Conservation (phyloP, 352 stramenopile species). For the Globisporangium acanthophoron region DNA sequence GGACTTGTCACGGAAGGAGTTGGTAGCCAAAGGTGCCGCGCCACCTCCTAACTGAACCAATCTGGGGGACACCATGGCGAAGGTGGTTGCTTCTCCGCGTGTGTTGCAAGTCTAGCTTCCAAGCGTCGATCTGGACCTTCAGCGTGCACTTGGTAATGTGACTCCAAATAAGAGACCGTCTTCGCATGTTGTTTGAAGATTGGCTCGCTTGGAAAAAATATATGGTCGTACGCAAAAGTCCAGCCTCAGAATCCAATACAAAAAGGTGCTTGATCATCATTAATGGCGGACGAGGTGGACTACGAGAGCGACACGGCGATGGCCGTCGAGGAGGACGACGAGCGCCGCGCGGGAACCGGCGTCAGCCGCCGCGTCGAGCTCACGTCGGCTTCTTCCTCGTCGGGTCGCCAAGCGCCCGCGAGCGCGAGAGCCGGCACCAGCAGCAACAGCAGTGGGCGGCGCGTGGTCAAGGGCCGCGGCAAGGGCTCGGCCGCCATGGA, state of each 20-base stretch:
- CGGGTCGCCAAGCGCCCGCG: neutral
- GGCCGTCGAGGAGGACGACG: conserved; percentile 71
- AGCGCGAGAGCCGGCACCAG: neutral
- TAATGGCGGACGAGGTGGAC: conserved; percentile 84
- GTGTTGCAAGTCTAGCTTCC: no score
- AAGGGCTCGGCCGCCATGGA: conserved; percentile 64
- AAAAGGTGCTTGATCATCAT: neutral
- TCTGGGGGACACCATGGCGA: no score
- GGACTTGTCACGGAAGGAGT: no score
- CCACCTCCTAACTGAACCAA: no score
- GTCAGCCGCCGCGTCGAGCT: conserved; percentile 2
- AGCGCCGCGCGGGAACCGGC: conserved; percentile 17
- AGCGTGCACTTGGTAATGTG: no score
- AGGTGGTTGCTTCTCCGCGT: no score
- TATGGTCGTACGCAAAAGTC: no score
- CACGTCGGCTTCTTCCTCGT: neutral
- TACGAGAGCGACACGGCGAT: conserved; percentile 88
- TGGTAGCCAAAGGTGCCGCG: no score
- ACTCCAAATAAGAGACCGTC: no score
- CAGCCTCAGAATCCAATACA: neutral
- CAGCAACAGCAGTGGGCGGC: conserved; percentile 11
- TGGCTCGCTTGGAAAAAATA: no score
- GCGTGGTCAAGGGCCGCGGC: conserved; percentile 71
- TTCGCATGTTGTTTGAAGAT: no score
- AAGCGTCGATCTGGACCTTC: no score